These are phyloP conservation scores for Petunia secreta DNA, from an alignment of 257 asterid genomes.

Conservation along the genomic window DNA sequence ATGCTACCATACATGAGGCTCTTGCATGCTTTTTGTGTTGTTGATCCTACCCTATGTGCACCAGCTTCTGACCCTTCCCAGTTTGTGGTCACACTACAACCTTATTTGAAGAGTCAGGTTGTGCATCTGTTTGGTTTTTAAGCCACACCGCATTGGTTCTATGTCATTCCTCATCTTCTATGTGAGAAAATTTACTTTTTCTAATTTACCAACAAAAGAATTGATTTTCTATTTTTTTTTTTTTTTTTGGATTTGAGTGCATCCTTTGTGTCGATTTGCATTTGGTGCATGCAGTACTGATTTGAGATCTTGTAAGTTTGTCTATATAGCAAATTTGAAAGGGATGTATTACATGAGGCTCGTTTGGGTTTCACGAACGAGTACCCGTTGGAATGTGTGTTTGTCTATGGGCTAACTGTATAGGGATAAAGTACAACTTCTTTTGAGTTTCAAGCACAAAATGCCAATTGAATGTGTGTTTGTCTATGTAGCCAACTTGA, in stretches of 20 bases:
- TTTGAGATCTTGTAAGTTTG: neutral
- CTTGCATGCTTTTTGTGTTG: slow-evolving; percentile 89
- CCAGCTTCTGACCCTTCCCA: slow-evolving; percentile 98
- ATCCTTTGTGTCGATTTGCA: neutral
- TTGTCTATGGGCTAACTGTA: neutral
- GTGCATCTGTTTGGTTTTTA: slow-evolving; percentile 5
- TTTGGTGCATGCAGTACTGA: slow-evolving; percentile 22
- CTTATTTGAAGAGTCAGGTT: slow-evolving; percentile 96
- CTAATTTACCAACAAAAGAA: neutral
- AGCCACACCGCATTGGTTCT: neutral
- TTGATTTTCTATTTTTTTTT: neutral
- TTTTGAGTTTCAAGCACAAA: neutral
- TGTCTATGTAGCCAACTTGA: too few relatives aligned
- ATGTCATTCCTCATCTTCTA: slow-evolving; percentile 17
- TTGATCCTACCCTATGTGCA: slow-evolving; percentile 87
- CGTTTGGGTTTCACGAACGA: neutral
- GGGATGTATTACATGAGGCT: neutral
- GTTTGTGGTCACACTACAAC: slow-evolving; percentile 91
- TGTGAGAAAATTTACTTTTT: slow-evolving; percentile 18
- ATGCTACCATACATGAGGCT: slow-evolving; percentile 94
- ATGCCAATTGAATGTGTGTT: neutral
- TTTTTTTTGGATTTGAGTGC: neutral
- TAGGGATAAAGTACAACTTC: slow-evolving; percentile 12
- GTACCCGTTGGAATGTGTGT: neutral
- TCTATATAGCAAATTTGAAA: neutral